phyloP scores from a whole-genome alignment of 192 early-diverging fungal genomes.

The Coemansia sp. region DNA sequence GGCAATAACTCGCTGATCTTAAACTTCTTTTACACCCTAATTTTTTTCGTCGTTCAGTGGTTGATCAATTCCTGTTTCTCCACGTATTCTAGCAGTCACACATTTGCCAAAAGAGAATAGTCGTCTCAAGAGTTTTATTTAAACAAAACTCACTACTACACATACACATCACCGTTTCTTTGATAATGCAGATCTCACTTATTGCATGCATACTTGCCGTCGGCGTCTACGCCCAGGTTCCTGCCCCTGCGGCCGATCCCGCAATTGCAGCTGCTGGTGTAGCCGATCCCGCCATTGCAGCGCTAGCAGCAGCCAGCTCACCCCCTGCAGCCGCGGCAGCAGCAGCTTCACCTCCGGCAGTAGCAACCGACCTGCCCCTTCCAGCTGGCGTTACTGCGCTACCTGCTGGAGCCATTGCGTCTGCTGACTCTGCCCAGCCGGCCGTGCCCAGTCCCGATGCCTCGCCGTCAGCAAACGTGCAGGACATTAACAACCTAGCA shows the following conservation, averaged over 20 bases:
- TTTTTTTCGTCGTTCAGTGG: no score
- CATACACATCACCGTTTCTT: background rate
- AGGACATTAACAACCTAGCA: constrained; percentile 3
- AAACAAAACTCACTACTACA: background rate
- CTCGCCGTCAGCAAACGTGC: constrained; percentile 1
- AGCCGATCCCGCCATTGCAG: background rate
- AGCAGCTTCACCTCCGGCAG: background rate
- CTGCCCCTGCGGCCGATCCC: background rate
- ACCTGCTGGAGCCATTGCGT: background rate
- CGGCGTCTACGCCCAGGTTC: constrained; percentile 28
- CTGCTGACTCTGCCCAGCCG: constrained; percentile 1
- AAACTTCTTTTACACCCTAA: no score
- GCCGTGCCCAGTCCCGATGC: background rate
- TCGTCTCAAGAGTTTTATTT: background rate
- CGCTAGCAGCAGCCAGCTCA: constrained; percentile 8
- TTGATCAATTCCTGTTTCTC: no score
- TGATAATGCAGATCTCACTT: constrained; percentile 32
- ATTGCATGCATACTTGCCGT: constrained; percentile 24
- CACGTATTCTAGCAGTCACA: no score
- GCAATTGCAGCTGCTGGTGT: background rate
- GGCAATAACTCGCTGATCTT: no score
- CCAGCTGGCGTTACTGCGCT: background rate
- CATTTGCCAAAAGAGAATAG: no score
- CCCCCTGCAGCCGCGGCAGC: constrained; percentile 9
- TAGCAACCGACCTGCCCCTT: background rate